These are phyloP conservation scores for Amphirosellinia nigrospora DNA, from an alignment of 495 filamentous ascomycete species.

Conservation along the genomic window DNA sequence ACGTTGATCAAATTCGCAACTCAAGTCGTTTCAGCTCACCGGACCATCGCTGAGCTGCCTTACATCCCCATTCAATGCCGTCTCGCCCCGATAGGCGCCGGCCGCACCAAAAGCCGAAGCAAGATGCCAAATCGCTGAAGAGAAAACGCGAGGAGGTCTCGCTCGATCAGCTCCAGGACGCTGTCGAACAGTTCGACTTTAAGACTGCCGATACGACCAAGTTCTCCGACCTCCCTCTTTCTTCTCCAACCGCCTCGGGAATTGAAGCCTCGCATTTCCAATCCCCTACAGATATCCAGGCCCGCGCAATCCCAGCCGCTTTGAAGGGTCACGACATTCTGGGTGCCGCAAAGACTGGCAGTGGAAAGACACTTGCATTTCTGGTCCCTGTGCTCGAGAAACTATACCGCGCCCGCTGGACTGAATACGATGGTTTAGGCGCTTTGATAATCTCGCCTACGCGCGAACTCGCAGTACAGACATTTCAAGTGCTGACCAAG, in stretches of 20 bases:
- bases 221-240: constrained; percentile 87
- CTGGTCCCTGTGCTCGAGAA: constrained; percentile 91
- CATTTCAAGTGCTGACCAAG: constrained; percentile 92
- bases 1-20: not conserved
- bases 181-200: constrained; percentile 50
- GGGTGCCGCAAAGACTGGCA: constrained; percentile 95
- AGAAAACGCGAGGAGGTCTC: constrained; percentile 61
- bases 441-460: constrained; percentile 94
- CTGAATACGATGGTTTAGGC: constrained; percentile 87
- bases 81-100: constrained; percentile 23
- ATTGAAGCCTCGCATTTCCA: constrained; percentile 89
- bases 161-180: constrained; percentile 58
- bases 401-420: constrained; percentile 89
- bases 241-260: constrained; percentile 78
- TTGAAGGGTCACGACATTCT: constrained; percentile 90
- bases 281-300: constrained; percentile 89
- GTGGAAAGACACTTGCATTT: constrained; percentile 95
- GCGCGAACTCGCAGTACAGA: constrained; percentile 93
- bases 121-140: constrained; percentile 48
- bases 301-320: constrained; percentile 80
- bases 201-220: constrained; percentile 55
- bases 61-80: constrained; percentile 19
- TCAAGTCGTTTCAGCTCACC: not conserved
- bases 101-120: constrained; percentile 38
- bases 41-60: not conserved